These are phyloP conservation scores for Aegilops bicornis DNA, from an alignment of 176 grass and related monocot species.

Conservation along the genomic window DNA sequence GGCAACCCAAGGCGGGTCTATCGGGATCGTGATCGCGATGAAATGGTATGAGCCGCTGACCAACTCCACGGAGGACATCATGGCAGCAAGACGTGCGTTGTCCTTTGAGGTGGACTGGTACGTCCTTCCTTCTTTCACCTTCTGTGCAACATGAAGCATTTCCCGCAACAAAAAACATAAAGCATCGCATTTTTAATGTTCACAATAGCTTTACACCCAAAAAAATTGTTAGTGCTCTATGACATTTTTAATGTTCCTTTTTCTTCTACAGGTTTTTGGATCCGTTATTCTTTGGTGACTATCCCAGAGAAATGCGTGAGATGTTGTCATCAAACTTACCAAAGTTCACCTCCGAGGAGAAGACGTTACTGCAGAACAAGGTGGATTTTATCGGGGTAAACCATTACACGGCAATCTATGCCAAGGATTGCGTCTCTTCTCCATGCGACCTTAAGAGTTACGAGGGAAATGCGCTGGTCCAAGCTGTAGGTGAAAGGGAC, in stretches of 20 bases:
- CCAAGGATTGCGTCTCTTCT: constrained; percentile 54
- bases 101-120: constrained; percentile 40
- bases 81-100: constrained; percentile 38
- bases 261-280: constrained; percentile 56
- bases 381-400: constrained; percentile 71
- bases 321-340: constrained; percentile 46
- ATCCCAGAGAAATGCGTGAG: constrained; percentile 55
- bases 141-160: no score
- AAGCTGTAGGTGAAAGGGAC: constrained; percentile 6
- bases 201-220: not conserved
- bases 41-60: constrained; percentile 58
- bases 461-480: constrained; percentile 41
- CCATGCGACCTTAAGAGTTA: constrained; percentile 30
- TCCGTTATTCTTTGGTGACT: constrained; percentile 51
- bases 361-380: constrained; percentile 34
- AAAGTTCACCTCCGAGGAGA: constrained; percentile 45
- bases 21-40: constrained; percentile 44
- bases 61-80: constrained; percentile 45
- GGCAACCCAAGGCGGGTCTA: constrained; percentile 51
- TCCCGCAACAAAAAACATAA: no score
- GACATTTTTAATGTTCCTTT: not conserved
- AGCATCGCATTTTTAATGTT: not conserved
- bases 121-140: not conserved
- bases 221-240: no score
- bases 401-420: constrained; percentile 55